phyloP scores from a whole-genome alignment of 2,329 filamentous ascomycete genomes.

The Ophiostoma novo-ulmi region DNA sequence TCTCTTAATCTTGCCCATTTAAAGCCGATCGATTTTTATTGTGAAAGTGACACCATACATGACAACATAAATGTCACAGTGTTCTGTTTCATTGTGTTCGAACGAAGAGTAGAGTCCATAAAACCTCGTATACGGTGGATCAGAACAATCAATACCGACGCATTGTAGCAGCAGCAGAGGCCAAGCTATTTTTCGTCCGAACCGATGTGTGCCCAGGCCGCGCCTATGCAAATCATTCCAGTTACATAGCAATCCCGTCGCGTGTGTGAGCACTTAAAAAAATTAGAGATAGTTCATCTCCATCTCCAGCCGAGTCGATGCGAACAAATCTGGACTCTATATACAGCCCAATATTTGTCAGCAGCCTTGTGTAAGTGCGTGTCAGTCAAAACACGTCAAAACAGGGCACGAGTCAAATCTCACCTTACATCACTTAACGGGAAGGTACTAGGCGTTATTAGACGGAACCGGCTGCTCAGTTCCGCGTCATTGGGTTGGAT shows the following conservation, averaged over 20 bases:
- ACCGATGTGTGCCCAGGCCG: background rate
- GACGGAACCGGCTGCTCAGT: background rate
- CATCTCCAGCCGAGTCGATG: background rate
- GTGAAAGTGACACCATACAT: background rate
- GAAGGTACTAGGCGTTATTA: background rate
- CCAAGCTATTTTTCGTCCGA: background rate
- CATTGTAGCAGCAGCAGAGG: background rate
- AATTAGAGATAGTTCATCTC: background rate
- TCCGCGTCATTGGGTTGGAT: background rate
- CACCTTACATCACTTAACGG: background rate
- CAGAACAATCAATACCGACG: background rate
- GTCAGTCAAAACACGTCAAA: background rate
- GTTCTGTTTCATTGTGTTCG: background rate
- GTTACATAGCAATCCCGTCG: background rate
- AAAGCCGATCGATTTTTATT: background rate
- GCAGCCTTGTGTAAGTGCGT: background rate
- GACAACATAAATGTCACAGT: conserved; percentile 8
- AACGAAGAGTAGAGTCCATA: background rate
- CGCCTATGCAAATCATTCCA: background rate
- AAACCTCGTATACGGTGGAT: background rate
- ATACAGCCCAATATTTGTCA: background rate
- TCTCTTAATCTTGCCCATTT: background rate
- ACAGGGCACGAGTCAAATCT: background rate
- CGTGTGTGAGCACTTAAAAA: background rate
- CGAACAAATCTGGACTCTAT: background rate